Percentiles rank a stretch among this genome's conserved stretches.
These are phyloP conservation scores for Cystoisospora suis DNA, from an alignment of 169 alveolate genomes.

Conservation along the genomic window DNA sequence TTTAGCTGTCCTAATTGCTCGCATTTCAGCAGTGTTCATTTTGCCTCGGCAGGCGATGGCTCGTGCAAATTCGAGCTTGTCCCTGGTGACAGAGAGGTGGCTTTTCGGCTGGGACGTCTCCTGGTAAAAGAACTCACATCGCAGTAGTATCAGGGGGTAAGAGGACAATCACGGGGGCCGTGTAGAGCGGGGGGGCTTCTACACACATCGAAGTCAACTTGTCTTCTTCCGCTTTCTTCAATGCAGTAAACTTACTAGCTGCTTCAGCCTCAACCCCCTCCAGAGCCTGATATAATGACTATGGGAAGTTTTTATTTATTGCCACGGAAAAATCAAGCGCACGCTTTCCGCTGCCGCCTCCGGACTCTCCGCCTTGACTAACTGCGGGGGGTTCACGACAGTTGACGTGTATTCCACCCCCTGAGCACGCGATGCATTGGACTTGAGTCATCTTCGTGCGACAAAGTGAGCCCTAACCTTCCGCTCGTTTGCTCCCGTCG, in stretches of 20 bases:
- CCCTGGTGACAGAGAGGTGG: conserved; percentile 15
- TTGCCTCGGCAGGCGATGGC: conserved; percentile 64
- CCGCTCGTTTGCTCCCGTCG: conserved; percentile 27
- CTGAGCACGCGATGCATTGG: background rate
- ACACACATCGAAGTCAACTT: background rate
- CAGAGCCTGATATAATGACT: background rate
- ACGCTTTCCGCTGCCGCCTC: conserved; percentile 31
- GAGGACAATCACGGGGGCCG: conserved; percentile 65
- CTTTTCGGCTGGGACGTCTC: background rate
- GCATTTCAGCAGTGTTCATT: conserved; percentile 64
- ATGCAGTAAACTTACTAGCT: background rate
- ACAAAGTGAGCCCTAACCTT: background rate
- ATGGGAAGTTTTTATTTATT: background rate
- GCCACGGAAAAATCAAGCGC: background rate
- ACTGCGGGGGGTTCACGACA: conserved; percentile 47
- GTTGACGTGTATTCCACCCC: conserved; percentile 44
- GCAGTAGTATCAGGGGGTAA: conserved; percentile 51
- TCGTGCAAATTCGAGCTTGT: conserved; percentile 65
- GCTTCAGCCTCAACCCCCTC: background rate
- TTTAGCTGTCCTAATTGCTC: conserved; percentile 33
- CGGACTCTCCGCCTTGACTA: background rate
- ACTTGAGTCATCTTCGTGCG: background rate
- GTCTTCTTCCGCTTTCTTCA: background rate
- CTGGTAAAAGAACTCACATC: conserved; percentile 23
- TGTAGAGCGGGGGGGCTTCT: conserved; percentile 8